Conservation (phyloP, 2,329 filamentous ascomycete species). For the Colletotrichum sp. region DNA sequence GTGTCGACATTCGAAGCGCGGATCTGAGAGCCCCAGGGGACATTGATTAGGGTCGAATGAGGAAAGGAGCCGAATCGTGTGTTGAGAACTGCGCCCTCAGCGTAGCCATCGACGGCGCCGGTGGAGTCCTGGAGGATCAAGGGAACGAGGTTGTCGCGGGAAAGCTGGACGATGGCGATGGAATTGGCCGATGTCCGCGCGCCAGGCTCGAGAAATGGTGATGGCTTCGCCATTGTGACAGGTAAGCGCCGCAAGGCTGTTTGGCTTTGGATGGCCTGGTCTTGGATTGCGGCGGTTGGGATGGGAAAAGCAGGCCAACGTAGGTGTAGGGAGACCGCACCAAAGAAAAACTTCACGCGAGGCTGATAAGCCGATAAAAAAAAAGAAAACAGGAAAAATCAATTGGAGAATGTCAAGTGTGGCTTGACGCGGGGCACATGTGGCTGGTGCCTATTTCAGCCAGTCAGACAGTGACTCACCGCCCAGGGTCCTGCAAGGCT, state of each 20-base stretch:
- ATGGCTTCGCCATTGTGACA: slow-evolving; percentile 48
- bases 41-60: slow-evolving; percentile 75
- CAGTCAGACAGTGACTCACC: not conserved
- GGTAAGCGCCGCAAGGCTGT: not conserved
- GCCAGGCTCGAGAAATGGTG: slow-evolving; percentile 81
- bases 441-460: fast-evolving
- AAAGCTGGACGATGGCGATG: slow-evolving; percentile 86
- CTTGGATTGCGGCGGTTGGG: not conserved
- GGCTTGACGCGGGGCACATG: slow-evolving; percentile 14
- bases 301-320: not conserved
- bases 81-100: slow-evolving; percentile 81
- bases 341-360: slow-evolving; percentile 2
- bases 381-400: not conserved
- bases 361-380: not conserved
- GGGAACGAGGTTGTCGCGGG: slow-evolving; percentile 83
- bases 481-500: slow-evolving; percentile 10
- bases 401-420: not conserved
- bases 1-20: slow-evolving; percentile 90
- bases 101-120: slow-evolving; percentile 72
- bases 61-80: slow-evolving; percentile 93
- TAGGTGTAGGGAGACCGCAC: not conserved
- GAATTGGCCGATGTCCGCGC: slow-evolving; percentile 64
- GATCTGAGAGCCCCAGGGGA: slow-evolving; percentile 92
- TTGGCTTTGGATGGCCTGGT: not conserved
- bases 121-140: slow-evolving; percentile 69